phyloP scores from a whole-genome alignment of 140 eudicot genomes.

The Eryngium alpinum region DNA sequence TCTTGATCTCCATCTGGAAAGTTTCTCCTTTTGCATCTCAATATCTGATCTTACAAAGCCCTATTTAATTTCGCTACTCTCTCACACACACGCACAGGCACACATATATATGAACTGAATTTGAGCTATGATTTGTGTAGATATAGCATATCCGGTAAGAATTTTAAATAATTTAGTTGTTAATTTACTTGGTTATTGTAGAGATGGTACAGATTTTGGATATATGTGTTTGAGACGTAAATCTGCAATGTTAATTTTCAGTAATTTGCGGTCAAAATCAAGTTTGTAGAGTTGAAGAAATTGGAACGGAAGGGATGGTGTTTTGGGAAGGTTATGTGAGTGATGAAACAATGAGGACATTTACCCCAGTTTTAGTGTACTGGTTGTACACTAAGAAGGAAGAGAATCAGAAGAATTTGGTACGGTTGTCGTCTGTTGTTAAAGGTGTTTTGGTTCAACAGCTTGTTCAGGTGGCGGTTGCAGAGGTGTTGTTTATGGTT shows the following conservation, averaged over 20 bases:
- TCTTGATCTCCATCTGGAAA: no score
- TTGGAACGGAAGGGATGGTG: conserved; percentile 45
- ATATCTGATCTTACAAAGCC: no score
- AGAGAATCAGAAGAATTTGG: conserved; percentile 53
- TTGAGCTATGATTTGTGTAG: no score
- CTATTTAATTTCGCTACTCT: no score
- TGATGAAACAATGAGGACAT: conserved; percentile 83
- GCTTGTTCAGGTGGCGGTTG: conserved; percentile 61
- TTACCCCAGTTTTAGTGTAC: conserved; percentile 70
- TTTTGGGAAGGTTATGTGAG: conserved; percentile 81
- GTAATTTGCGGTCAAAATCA: neutral
- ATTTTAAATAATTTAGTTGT: no score
- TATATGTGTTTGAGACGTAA: conserved; percentile 15
- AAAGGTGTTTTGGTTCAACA: conserved; percentile 84
- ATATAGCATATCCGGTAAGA: no score
- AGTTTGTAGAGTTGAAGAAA: neutral
- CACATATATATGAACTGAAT: no score
- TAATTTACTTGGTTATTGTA: no score
- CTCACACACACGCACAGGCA: no score
- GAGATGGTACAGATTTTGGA: neutral
- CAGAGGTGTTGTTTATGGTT: conserved; percentile 61
- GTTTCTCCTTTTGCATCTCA: no score
- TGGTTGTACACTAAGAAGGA: conserved; percentile 67
- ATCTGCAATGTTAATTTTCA: neutral
- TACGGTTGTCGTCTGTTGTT: conserved; percentile 45